Base-by-base conservation (phyloP, 164 flowering plant species). In the Vitis amurensis region DNA sequence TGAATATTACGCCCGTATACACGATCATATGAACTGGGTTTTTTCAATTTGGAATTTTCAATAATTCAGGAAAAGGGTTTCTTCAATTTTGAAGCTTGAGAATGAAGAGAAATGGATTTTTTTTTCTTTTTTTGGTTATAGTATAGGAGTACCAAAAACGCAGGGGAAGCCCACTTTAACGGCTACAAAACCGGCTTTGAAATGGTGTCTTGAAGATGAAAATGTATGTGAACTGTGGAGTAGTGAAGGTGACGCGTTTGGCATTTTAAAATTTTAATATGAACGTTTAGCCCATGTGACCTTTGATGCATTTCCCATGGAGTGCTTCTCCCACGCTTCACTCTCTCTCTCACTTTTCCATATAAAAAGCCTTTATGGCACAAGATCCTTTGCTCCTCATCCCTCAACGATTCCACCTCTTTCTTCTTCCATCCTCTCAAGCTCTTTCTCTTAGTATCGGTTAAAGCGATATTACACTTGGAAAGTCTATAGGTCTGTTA, bases 271-370 rank as follows among this genome's bases (percentile, higher is more conserved):
- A 66, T 64, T 63, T 62, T 61, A 37, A 55, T 61, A 44, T 23
- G 68, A 53, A 48, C 63, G 77, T 73, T 73, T 71, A 64, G 56
- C 76, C 91, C 94, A 92, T 86, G 97, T 92, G 94, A 89, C 74
- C 82, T 71, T 78, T 66, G 76, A 71, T 80, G 84, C 89, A 76
- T 79, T 85, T 80, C 76, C 81, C 85, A 80, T 81, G 85, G 77
- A 65, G 50, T 68, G 53, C 68, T 68, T 66, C 63, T 53, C 65
- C 76, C 61, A 60, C 57, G 51, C 59, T 74, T 37, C 73, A 68
- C 66, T 64, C 70, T 55, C 67, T 37, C 8, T 23, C 50, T 11
- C 15, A 50, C 66, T 44, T 59, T 17, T 49, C 31, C 27, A 69
- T 75, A 74, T 68, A 72, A 59, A 23, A 19, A 13, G 11, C 52